These are phyloP conservation scores for Sporothrix mexicana DNA, from an alignment of 2,329 filamentous ascomycete species.

Conservation along the genomic window DNA sequence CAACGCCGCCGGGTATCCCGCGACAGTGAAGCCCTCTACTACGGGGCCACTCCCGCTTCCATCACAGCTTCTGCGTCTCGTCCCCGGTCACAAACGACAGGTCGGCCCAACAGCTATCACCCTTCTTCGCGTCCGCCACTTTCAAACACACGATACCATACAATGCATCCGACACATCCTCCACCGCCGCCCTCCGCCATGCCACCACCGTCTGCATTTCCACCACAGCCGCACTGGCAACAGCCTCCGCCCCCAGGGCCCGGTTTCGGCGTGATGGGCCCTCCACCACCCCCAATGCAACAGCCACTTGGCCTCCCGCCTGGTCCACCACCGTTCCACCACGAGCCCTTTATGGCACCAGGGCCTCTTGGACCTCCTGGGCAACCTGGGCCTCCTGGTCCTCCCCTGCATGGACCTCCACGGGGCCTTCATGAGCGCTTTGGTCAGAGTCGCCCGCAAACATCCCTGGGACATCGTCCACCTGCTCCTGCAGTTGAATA, in stretches of 20 bases:
- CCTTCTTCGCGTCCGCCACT: constrained; percentile 45
- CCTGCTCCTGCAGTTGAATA: constrained; percentile 43
- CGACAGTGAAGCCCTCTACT: constrained; percentile 49
- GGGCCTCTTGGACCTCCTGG: background rate
- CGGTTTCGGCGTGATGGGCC: constrained; percentile 28
- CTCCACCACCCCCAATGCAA: constrained; percentile 18
- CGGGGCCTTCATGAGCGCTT: constrained; percentile 40
- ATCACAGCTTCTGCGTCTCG: constrained; percentile 44
- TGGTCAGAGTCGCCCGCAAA: constrained; percentile 44
- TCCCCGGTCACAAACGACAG: constrained; percentile 48
- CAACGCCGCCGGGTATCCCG: constrained; percentile 43
- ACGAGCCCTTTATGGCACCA: background rate
- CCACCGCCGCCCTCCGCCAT: constrained; percentile 23
- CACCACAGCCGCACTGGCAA: constrained; percentile 25
- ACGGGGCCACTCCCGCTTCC: constrained; percentile 47
- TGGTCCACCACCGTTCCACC: background rate
- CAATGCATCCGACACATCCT: constrained; percentile 38
- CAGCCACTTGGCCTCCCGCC: background rate
- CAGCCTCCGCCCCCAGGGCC: constrained; percentile 16
- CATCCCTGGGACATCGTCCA: constrained; percentile 48
- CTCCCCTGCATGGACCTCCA: background rate
- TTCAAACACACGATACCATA: constrained; percentile 47
- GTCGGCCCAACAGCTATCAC: constrained; percentile 48
- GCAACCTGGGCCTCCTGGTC: background rate
- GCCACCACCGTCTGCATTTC: constrained; percentile 13